Conservation (phyloP, 257 asterid genomes). For the Solanum sparsipilum region DNA sequence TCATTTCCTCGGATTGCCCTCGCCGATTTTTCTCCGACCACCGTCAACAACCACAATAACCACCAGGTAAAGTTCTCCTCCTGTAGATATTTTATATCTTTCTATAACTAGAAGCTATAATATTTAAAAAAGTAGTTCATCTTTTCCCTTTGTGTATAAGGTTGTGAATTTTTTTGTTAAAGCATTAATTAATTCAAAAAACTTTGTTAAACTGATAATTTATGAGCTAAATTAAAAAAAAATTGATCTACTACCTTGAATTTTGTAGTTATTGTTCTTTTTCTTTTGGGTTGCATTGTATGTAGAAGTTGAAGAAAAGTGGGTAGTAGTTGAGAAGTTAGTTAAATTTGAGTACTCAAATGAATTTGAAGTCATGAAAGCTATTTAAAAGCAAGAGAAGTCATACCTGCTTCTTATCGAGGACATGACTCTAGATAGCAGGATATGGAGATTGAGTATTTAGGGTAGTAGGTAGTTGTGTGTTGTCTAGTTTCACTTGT, state of each 20-base stretch:
- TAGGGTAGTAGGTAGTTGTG: neutral
- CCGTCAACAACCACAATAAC: neutral
- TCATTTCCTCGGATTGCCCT: slow-evolving; percentile 22
- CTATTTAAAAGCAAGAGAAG: neutral
- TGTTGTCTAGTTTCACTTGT: neutral
- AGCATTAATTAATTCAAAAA: neutral
- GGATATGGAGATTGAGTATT: neutral
- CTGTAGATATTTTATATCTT: neutral
- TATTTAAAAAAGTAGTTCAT: neutral
- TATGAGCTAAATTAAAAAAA: neutral
- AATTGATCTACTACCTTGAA: neutral
- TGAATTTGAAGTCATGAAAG: neutral
- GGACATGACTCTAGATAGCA: neutral
- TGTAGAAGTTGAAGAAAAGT: neutral
- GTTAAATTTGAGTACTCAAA: neutral
- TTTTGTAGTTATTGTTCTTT: neutral
- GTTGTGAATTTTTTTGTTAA: neutral
- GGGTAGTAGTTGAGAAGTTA: neutral
- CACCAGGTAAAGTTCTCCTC: neutral
- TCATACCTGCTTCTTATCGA: too few relatives aligned
- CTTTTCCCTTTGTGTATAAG: neutral
- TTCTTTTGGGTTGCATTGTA: neutral
- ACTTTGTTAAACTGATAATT: neutral
- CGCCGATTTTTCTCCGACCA: slow-evolving; percentile 4
- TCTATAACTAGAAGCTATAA: neutral